A percentile compares a stretch with the other conserved stretches of the same genome.
Evolutionary conservation across 805 yeast species (phyloP).

Genomic region (Candida suzukii): DNA sequence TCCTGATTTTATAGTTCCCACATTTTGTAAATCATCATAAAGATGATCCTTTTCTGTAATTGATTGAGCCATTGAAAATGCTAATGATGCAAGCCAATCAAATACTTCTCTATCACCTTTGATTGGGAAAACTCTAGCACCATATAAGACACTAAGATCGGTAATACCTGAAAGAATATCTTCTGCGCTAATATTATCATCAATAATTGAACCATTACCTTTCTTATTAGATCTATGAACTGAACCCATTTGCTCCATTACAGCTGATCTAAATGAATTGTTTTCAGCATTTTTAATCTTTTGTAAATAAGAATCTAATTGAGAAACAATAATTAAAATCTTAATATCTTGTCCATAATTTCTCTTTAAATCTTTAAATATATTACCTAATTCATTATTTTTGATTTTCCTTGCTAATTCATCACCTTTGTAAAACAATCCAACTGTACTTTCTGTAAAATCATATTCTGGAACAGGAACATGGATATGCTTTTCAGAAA

Average conservation of each 20-base stretch:
- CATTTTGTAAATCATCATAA: constrained; percentile 45
- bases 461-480: constrained; percentile 40
- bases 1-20: constrained; percentile 52
- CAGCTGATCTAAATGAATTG: constrained; percentile 31
- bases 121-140: constrained; percentile 44
- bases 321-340: constrained; percentile 40
- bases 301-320: constrained; percentile 38
- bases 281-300: constrained; percentile 40
- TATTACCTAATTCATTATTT: constrained; percentile 17
- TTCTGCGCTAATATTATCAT: constrained; percentile 9
- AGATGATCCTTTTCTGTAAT: constrained; percentile 51
- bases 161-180: constrained; percentile 35
- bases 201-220: constrained; percentile 3
- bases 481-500: constrained; percentile 40
- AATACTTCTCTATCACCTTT: constrained; percentile 38
- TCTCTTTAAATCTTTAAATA: constrained; percentile 15
- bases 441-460: constrained; percentile 35
- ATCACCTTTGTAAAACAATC: constrained; percentile 40
- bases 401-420: constrained; percentile 32
- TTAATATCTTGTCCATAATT: constrained; percentile 17
- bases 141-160: constrained; percentile 38
- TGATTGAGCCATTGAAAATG: constrained; percentile 46
- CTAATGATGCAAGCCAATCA: constrained; percentile 48
- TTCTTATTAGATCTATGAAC: constrained; percentile 3
- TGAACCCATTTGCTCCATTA: constrained; percentile 11